Percentiles rank a stretch among this genome's conserved stretches.
These are phyloP conservation scores for Pascua sp. DNA, from an alignment of 1,284 basidiomycete genomes.

Conservation along the genomic window DNA sequence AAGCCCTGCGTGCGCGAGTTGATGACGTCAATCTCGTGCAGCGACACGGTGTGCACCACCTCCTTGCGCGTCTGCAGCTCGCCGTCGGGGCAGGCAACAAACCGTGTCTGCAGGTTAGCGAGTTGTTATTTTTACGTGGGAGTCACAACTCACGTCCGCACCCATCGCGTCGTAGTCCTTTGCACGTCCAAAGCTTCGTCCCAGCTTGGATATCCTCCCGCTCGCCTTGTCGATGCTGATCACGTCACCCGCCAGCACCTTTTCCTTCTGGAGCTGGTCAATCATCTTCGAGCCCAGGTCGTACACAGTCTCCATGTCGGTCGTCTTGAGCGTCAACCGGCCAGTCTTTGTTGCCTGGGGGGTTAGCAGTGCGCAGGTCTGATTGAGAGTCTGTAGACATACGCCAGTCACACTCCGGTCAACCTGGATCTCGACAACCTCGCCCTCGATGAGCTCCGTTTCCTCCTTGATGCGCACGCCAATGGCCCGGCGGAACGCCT, in stretches of 20 bases:
- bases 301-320: conserved; percentile 99
- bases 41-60: conserved; percentile 91
- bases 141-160: conserved; percentile 69
- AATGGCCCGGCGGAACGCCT: conserved; percentile 91
- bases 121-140: not conserved
- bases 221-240: conserved; percentile 96
- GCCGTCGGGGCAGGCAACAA: conserved; percentile 95
- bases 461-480: conserved; percentile 97
- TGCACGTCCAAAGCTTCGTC: conserved; percentile 89
- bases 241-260: conserved; percentile 93
- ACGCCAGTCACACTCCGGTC: conserved; percentile 95
- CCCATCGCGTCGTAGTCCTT: conserved; percentile 99
- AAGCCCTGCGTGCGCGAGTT: conserved; percentile 93
- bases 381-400: conserved; percentile 42
- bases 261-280: conserved; percentile 92
- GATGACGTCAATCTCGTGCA: conserved; percentile 99
- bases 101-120: conserved; percentile 68
- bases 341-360: conserved; percentile 92
- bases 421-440: conserved; percentile 98
- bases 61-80: conserved; percentile 97
- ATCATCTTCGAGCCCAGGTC: conserved; percentile 99
- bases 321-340: conserved; percentile 95
- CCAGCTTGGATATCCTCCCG: conserved; percentile 95
- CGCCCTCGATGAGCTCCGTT: conserved; percentile 94
- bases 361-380: not conserved